Evolutionary conservation across 345 rosid genomes (phyloP).

Genomic region (Citrus unshiu): DNA sequence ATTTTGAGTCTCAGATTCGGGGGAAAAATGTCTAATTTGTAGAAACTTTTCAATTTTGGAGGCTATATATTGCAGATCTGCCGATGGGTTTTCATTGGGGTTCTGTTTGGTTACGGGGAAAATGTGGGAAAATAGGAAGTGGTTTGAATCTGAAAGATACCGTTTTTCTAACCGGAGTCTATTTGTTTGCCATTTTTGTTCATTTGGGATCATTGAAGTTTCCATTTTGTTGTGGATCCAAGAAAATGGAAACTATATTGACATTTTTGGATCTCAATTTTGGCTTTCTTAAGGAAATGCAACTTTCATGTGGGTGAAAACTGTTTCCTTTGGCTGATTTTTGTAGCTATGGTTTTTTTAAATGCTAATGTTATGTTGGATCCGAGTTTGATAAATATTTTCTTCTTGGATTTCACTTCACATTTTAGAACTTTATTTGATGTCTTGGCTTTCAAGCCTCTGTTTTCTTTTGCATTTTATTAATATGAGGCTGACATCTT

Average conservation of each 20-base stretch:
- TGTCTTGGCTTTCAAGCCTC: not conserved
- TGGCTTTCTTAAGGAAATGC: not conserved
- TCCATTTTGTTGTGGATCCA: conserved; percentile 3
- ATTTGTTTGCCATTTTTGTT: not conserved
- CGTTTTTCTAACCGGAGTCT: conserved; percentile 14
- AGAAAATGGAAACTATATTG: not conserved
- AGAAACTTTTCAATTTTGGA: not conserved
- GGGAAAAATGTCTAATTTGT: not conserved
- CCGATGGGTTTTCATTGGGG: conserved; percentile 17
- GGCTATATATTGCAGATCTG: conserved; percentile 29
- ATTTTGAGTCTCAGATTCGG: not conserved
- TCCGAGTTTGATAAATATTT: conserved; percentile 2
- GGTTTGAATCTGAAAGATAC: conserved; percentile 15
- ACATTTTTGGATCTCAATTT: not conserved
- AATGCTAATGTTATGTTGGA: not conserved
- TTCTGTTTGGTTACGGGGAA: conserved; percentile 6
- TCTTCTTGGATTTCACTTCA: not conserved
- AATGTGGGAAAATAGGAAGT: conserved; percentile 10
- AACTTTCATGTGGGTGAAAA: not conserved
- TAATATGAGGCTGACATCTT: not conserved
- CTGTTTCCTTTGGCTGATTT: not conserved
- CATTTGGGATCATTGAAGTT: conserved; percentile 11
- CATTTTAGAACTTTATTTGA: not conserved
- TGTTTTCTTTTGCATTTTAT: conserved; percentile 1
- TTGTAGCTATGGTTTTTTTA: not conserved